Evolutionary conservation across 2,329 filamentous ascomycete genomes (phyloP).

Genomic region (Sporothrix inflata): DNA sequence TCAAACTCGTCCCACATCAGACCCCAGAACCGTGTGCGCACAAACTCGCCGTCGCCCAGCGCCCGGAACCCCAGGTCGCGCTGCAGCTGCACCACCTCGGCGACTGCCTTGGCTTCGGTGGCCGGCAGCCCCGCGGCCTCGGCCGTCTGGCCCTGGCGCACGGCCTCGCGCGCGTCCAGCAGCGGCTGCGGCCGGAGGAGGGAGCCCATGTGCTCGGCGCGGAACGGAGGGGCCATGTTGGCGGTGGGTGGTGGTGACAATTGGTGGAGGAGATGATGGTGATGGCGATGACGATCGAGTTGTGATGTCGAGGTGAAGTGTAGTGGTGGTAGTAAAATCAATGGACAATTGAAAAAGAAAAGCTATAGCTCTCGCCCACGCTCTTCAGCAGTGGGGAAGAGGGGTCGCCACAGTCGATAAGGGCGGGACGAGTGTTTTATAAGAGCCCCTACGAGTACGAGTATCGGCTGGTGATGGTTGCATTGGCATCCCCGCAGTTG

Average conservation of each 20-base stretch:
- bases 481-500: conserved; percentile 14
- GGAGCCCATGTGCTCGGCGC: conserved; percentile 76
- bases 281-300: not conserved
- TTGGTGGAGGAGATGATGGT: not conserved
- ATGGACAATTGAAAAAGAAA: not conserved
- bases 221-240: conserved; percentile 53
- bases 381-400: not conserved
- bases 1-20: conserved; percentile 47
- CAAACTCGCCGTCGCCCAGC: conserved; percentile 65
- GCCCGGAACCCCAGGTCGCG: conserved; percentile 59
- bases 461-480: conserved; percentile 7
- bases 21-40: conserved; percentile 42
- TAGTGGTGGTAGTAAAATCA: not conserved
- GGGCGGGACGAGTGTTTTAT: not conserved
- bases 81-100: conserved; percentile 62
- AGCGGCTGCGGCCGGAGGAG: conserved; percentile 69
- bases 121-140: conserved; percentile 50
- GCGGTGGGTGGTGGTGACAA: not conserved
- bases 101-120: conserved; percentile 61
- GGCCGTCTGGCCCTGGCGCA: conserved; percentile 58
- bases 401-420: conserved; percentile 4
- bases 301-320: not conserved
- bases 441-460: not conserved
- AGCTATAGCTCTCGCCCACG: not conserved
- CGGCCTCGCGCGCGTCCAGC: conserved; percentile 53